Evolutionary conservation across 1,139 yeast genomes (phyloP).

Genomic region (Yueomyces sp.): DNA sequence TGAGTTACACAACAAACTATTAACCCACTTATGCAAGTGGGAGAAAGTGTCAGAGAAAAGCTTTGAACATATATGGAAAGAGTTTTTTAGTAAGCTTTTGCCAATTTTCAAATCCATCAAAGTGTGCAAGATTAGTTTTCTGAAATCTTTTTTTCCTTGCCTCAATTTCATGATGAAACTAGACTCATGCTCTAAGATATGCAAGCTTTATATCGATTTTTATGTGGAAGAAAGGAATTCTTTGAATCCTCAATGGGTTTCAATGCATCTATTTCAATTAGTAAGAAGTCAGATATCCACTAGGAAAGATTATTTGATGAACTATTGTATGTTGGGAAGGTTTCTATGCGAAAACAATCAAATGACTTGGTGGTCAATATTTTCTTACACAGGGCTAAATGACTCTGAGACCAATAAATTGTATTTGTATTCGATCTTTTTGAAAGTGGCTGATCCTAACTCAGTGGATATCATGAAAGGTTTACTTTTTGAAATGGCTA

Average conservation of each 20-base stretch:
- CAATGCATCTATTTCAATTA: constrained; percentile 13
- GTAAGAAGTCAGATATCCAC: constrained; percentile 8
- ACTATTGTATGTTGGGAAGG: constrained; percentile 16
- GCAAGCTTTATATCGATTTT: constrained; percentile 6
- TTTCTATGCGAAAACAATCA: constrained; percentile 10
- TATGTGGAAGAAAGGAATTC: constrained; percentile 5
- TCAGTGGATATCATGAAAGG: constrained; percentile 13
- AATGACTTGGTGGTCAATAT: constrained; percentile 22
- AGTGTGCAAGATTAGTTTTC: not conserved
- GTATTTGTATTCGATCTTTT: constrained; percentile 10
- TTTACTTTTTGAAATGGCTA: constrained; percentile 10
- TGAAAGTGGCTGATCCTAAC: constrained; percentile 13
- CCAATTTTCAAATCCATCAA: not conserved
- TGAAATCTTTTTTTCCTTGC: constrained; percentile 5
- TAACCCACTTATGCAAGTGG: not conserved
- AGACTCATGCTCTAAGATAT: constrained; percentile 1
- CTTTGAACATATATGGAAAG: not conserved
- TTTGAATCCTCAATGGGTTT: constrained; percentile 14
- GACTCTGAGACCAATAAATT: constrained; percentile 5
- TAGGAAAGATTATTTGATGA: constrained; percentile 10
- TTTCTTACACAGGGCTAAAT: constrained; percentile 14
- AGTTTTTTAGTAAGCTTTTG: not conserved
- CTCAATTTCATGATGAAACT: constrained; percentile 4
- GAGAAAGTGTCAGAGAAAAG: not conserved
- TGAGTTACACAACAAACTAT: too few species aligned